phyloP scores from a whole-genome alignment of 2,329 filamentous ascomycete genomes.

The Pestalotiopsis sp. region DNA sequence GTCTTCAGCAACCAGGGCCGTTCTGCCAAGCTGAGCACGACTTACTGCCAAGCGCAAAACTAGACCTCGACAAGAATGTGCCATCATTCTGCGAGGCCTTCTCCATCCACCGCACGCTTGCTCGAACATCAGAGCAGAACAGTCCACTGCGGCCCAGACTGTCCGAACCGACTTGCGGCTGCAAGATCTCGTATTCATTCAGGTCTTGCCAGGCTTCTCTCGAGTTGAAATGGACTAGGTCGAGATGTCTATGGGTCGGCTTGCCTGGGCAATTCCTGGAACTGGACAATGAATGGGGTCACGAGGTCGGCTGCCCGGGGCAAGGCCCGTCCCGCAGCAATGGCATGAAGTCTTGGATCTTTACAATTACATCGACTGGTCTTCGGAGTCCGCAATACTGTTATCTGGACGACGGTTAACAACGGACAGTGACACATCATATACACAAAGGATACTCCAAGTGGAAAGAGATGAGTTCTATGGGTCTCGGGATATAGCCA shows the following conservation, averaged over 20 bases:
- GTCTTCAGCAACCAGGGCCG: conserved; percentile 10
- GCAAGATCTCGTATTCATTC: not conserved
- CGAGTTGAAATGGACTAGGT: not conserved
- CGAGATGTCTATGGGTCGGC: not conserved
- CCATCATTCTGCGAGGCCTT: conserved; percentile 20
- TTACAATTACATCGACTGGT: not conserved
- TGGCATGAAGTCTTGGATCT: not conserved
- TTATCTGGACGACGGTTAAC: not conserved
- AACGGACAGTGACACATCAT: not conserved
- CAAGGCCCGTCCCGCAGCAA: not conserved
- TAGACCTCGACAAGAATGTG: conserved; percentile 35
- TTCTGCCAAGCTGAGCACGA: conserved; percentile 11
- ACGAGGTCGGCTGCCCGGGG: not conserved
- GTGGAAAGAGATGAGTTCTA: not conserved
- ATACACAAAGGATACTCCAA: not conserved
- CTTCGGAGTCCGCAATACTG: not conserved
- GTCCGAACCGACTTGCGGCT: not conserved
- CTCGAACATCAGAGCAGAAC: not conserved
- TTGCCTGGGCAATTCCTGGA: not conserved
- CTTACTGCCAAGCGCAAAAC: conserved; percentile 19
- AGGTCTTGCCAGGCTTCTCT: not conserved
- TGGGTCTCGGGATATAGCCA: not conserved
- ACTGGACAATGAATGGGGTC: not conserved
- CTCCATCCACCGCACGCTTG: not conserved
- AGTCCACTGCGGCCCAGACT: not conserved